Conservation (phyloP, 2,329 filamentous ascomycete genomes). For the Lomentospora prolificans region DNA sequence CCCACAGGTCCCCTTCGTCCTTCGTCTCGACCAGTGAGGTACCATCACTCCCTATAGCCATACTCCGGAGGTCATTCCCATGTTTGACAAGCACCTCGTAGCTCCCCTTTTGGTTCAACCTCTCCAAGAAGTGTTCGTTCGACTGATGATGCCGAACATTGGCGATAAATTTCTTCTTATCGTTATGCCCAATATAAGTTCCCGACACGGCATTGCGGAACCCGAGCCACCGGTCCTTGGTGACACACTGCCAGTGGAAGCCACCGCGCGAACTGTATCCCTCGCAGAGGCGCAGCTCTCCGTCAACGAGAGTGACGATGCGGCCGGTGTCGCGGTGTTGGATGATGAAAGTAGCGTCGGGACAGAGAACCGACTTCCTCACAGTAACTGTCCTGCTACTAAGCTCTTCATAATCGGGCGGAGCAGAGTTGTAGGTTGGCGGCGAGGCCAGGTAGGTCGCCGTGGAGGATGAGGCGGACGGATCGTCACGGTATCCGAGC, state of each 20-base stretch:
- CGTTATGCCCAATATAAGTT: constrained; percentile 23
- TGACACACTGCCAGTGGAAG: constrained; percentile 27
- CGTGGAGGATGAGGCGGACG: not conserved
- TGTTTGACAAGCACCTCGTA: constrained; percentile 22
- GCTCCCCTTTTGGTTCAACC: constrained; percentile 20
- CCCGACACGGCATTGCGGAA: constrained; percentile 25
- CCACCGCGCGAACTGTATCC: constrained; percentile 13
- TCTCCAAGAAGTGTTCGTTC: constrained; percentile 22
- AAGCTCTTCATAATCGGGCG: not conserved
- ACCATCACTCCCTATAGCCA: constrained; percentile 16
- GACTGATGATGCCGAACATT: constrained; percentile 15
- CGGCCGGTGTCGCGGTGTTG: constrained; percentile 16
- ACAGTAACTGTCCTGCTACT: not conserved
- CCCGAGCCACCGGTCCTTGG: constrained; percentile 26
- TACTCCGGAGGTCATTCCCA: constrained; percentile 18
- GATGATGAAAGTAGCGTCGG: constrained; percentile 22
- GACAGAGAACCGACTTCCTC: constrained; percentile 1
- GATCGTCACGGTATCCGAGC: not conserved
- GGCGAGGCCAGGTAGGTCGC: not conserved
- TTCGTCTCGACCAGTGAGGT: constrained; percentile 16
- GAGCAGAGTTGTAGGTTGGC: not conserved
- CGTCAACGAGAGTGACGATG: constrained; percentile 21
- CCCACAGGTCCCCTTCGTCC: constrained; percentile 20
- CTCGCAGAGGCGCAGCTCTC: constrained; percentile 17
- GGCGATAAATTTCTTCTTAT: constrained; percentile 15